Base-by-base conservation (phyloP, 139 green algal genomes). In the Desmodesmus armatus region DNA sequence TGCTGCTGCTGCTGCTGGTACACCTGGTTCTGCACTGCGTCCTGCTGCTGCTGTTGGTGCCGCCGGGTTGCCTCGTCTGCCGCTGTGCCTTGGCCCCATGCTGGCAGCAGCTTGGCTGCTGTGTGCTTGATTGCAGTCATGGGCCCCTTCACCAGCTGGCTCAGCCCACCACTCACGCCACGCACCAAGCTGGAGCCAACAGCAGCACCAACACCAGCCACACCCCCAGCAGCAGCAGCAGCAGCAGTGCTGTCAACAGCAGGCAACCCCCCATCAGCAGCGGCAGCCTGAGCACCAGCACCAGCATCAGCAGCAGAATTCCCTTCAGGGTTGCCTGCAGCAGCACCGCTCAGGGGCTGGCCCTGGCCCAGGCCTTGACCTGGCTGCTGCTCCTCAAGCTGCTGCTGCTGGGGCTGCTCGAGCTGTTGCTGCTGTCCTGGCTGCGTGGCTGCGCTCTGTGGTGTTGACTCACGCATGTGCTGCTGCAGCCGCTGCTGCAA, bases 1-100 rank as follows among this genome's bases (percentile, higher is more conserved):
- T 76, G 84, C 33, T 78, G 85, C 71, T 82, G 77, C 84, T 79
- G 76, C 84, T 80, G 76, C 49, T 80, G 66, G 47, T 82, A 35
- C 7, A 25, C 60, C 23, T 13, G 21, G 60, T 69, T 27, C 9
- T 69, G 21, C 17, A n/a, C 60, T 9, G 21, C 60, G 9, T 27
- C n/a, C 43, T 47, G 27, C 49, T 44, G 83, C 67, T 84, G 84
- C 69, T 78, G n/a, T n/a, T n/a, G n/a, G n/a, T n/a, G n/a, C n/a
- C n/a, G n/a, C n/a, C n/a, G n/a, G 63, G 9, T 27, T 9, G 21
- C 60, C 19, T 27, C 39, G 5, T 25, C 66, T 85, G 5, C 69
- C 29, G 73, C 72, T 31, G 39, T 66, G 69, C 31, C 21, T 47
- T 17, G 27, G 53, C 25, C 63, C 47, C 65, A 85, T 1, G 51